phyloP scores from a whole-genome alignment of 1,284 basidiomycete species.

The Ustilago tritici region DNA sequence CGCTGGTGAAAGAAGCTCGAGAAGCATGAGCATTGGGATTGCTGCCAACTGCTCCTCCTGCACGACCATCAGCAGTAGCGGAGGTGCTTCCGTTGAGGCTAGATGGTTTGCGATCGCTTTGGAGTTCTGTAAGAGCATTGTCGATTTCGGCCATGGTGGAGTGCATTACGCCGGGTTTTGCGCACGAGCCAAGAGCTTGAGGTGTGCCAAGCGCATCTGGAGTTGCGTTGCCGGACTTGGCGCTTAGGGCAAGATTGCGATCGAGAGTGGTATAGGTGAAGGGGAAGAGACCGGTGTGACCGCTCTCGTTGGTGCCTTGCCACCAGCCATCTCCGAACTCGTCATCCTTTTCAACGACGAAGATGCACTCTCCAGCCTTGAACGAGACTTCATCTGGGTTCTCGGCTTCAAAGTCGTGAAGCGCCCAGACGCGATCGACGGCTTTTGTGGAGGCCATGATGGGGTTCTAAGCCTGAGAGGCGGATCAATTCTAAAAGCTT shows the following conservation, averaged over 20 bases:
- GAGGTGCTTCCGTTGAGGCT: constrained; percentile 17
- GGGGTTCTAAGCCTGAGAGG: background rate
- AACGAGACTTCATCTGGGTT: constrained; percentile 94
- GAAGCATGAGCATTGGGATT: constrained; percentile 33
- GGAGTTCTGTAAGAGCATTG: constrained; percentile 65
- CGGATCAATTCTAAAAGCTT: background rate
- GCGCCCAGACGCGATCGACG: constrained; percentile 72
- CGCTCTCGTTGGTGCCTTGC: constrained; percentile 88
- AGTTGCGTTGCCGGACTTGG: constrained; percentile 37
- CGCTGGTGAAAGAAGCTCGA: constrained; percentile 50
- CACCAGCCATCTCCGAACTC: constrained; percentile 98
- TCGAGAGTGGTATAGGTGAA: constrained; percentile 80
- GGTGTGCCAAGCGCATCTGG: constrained; percentile 40
- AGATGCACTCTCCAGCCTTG: constrained; percentile 85
- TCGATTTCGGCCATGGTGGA: constrained; percentile 69
- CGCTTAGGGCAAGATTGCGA: constrained; percentile 49
- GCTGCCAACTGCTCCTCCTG: constrained; percentile 12
- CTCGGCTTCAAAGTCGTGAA: constrained; percentile 89
- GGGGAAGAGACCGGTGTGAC: constrained; percentile 89
- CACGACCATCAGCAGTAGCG: background rate
- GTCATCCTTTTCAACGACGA: constrained; percentile 93
- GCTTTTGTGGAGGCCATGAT: constrained; percentile 40
- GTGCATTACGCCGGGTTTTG: constrained; percentile 61
- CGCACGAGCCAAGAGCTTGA: constrained; percentile 15
- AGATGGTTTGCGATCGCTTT: constrained; percentile 36